Percentiles rank a stretch among this genome's conserved stretches.
Evolutionary conservation across 179 eudicot species (phyloP).

Genomic region (Drosera spatulata): DNA sequence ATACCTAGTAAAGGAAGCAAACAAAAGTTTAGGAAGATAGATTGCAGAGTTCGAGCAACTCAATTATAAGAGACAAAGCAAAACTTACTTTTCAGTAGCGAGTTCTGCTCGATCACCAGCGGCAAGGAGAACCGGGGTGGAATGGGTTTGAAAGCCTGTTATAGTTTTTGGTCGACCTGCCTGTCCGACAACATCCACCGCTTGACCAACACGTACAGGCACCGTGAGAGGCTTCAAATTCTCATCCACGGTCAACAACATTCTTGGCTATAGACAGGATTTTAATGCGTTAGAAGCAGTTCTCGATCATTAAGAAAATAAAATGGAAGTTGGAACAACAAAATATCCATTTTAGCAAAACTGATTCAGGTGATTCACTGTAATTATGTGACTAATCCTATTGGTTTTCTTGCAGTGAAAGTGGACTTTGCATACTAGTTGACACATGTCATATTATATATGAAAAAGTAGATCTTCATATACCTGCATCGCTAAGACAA

Average conservation of each 20-base stretch:
- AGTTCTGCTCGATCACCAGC: conserved; percentile 97
- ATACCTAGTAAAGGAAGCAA: conserved; percentile 34
- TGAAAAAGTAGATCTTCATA: conserved; percentile 4
- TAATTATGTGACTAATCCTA: too few relatives aligned
- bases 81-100: conserved; percentile 76
- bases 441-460: conserved; percentile 20
- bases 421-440: too few relatives aligned
- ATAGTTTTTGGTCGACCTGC: conserved; percentile 97
- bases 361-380: too few relatives aligned
- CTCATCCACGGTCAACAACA: conserved; percentile 88
- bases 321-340: background rate
- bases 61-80: background rate
- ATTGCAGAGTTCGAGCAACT: background rate
- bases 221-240: conserved; percentile 83
- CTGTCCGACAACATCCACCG: conserved; percentile 97
- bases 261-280: conserved; percentile 59
- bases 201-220: conserved; percentile 94
- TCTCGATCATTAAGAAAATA: too few relatives aligned
- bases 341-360: too few relatives aligned
- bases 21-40: background rate
- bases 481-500: conserved; percentile 94
- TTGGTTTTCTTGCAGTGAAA: too few relatives aligned
- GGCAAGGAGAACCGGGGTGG: conserved; percentile 86
- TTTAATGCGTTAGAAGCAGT: background rate
- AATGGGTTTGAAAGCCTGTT: conserved; percentile 94